Evolutionary conservation across 1,284 basidiomycete genomes (phyloP).

Genomic region (Rhodofomes roseus): DNA sequence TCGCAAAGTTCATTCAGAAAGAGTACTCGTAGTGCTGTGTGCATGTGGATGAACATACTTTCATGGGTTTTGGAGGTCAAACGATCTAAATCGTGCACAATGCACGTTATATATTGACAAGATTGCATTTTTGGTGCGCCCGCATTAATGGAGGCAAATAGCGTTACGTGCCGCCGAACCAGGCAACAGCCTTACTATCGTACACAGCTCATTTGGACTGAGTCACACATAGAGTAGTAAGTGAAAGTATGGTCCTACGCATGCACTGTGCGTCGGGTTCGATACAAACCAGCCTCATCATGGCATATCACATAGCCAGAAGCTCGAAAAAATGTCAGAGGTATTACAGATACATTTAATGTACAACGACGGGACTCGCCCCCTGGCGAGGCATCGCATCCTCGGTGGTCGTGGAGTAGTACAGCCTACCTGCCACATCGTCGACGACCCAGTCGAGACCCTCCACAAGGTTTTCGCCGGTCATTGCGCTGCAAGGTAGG

Average conservation of each 20-base stretch:
- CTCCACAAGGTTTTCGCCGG: constrained; percentile 78
- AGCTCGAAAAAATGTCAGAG: too few species aligned
- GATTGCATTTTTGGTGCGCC: too few species aligned
- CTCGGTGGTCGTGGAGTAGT: constrained; percentile 41
- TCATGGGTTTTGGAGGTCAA: background rate
- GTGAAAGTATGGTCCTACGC: too few species aligned
- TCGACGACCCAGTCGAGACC: constrained; percentile 95
- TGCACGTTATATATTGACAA: background rate
- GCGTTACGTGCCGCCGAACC: too few species aligned
- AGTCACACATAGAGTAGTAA: too few species aligned
- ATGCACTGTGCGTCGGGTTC: too few species aligned
- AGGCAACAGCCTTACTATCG: too few species aligned
- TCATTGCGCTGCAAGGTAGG: constrained; percentile 89
- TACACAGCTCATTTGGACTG: too few species aligned
- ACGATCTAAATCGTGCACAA: background rate
- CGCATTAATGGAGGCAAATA: too few species aligned
- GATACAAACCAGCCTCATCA: too few species aligned
- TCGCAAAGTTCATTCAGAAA: constrained; percentile 88
- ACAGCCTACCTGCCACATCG: constrained; percentile 81
- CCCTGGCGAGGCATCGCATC: background rate
- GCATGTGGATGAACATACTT: background rate
- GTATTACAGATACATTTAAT: background rate
- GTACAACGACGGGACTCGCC: background rate
- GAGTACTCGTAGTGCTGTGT: constrained; percentile 48
- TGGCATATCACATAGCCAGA: too few species aligned